Conservation (phyloP, 129 eudicot genomes). For the Sambucus nigra region DNA sequence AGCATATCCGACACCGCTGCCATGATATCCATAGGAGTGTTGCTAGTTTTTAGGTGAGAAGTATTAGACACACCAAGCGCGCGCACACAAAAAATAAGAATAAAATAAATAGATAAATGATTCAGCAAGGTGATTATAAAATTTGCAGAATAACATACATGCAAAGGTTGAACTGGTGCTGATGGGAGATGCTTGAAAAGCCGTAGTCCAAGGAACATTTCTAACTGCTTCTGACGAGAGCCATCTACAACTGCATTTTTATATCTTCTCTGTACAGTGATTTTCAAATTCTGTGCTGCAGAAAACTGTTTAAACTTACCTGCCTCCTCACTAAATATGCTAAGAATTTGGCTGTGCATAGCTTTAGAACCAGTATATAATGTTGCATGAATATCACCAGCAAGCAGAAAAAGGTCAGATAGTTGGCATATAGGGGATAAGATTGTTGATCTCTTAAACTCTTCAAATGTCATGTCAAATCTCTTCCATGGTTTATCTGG, state of each 20-base stretch:
- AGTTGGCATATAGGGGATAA: constrained; percentile 67
- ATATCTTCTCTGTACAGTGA: constrained; percentile 92
- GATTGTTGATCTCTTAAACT: constrained; percentile 84
- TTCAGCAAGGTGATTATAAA: not conserved
- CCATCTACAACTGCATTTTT: constrained; percentile 95
- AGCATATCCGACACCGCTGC: no score
- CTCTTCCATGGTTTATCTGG: constrained; percentile 99
- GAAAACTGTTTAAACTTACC: constrained; percentile 94
- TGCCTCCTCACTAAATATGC: constrained; percentile 85
- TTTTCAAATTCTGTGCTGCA: constrained; percentile 94
- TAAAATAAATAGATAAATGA: not conserved
- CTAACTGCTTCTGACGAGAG: constrained; percentile 97
- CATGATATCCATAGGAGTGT: no score
- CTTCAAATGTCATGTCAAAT: constrained; percentile 96
- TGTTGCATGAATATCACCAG: constrained; percentile 98
- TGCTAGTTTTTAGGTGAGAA: no score
- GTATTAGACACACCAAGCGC: no score
- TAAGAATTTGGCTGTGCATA: constrained; percentile 96
- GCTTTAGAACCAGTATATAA: constrained; percentile 96
- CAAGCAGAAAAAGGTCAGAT: constrained; percentile 74
- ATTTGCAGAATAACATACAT: constrained; percentile 42
- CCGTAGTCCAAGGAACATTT: constrained; percentile 82
- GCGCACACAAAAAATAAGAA: not conserved
- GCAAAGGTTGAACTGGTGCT: constrained; percentile 46
- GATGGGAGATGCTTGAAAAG: constrained; percentile 95